Evolutionary conservation across 2,329 filamentous ascomycete species (phyloP), one percentile per base, ranked within the genome.

Genomic region (Penicillium digitatum): DNA sequence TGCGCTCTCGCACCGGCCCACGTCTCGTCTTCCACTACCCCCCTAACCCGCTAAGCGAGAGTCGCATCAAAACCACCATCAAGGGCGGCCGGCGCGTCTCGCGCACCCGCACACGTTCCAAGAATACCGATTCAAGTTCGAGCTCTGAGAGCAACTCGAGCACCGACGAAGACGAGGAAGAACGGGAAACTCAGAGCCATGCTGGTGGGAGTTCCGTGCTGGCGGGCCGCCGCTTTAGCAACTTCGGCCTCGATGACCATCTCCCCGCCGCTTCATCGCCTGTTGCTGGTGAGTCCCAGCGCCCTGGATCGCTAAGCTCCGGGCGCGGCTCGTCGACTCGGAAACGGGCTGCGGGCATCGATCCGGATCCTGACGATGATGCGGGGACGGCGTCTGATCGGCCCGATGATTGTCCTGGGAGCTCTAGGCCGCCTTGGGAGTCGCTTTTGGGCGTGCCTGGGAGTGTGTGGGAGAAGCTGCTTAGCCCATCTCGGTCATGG

Each of bases 11-110:
- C 61, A 87, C 89, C 64, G 90, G 90, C 16, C 88, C 90, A 27
- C 84, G 86, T 60, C 87, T 94, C 65, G 87, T 94, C 65, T 95
- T 92, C 72, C 89, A 95, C 73, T 94, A 94, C 67, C 90, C 90
- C n/a, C 81, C 86, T 64, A 74, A 77, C 66, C 72, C 79, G 61
- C 72, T 76, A 54, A 70, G 70, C 60, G 72, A 74, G 52, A 72
- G 69, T 57, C 66, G 66, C 32, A 62, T 73, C 37, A 67, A 73
- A 53, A 65, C 71, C 32, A 68, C 68, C 34, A 66, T 66, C 54
- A 71, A 67, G 57, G 62, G 62, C 44, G 63, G 65, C 24, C 70
- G 71, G 26, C 71, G 71, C 59, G 62, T 63, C 32, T 69, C 72
- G 42, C 70, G 69, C 46, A 58, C 66, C 0, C 72, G 69, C 55